Conservation (phyloP, 2,329 filamentous ascomycete genomes). For the Tolypocladium amazonense region DNA sequence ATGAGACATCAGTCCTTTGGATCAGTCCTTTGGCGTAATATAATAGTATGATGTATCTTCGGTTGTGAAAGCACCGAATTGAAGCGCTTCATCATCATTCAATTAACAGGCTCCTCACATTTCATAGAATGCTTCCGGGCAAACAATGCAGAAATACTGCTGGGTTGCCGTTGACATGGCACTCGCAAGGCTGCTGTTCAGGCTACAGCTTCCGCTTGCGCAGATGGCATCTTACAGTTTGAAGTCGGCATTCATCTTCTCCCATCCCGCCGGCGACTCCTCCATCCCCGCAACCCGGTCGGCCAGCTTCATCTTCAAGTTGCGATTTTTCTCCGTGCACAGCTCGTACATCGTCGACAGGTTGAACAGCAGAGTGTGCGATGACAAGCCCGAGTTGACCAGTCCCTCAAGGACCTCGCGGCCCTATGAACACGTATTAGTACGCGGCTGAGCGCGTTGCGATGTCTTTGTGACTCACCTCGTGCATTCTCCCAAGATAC, state of each 20-base stretch:
- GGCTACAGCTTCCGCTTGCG: neutral
- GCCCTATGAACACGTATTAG: constrained; percentile 35
- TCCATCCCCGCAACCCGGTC: constrained; percentile 55
- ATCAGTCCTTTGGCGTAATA: no score
- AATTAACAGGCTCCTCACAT: no score
- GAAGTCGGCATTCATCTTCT: constrained; percentile 63
- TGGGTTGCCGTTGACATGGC: no score
- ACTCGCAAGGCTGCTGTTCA: neutral
- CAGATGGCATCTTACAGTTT: constrained; percentile 44
- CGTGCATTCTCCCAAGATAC: constrained; percentile 66
- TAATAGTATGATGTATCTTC: no score
- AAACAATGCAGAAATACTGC: no score
- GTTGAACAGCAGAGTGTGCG: constrained; percentile 79
- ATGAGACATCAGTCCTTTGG: no score
- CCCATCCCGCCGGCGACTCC: constrained; percentile 51
- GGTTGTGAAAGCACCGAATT: no score
- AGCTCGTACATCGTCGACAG: constrained; percentile 86
- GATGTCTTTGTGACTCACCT: constrained; percentile 35
- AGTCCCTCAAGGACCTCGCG: constrained; percentile 56
- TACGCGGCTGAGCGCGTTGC: neutral
- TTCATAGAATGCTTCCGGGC: no score
- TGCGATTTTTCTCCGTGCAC: constrained; percentile 65
- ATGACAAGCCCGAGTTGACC: constrained; percentile 52
- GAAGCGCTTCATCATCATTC: no score
- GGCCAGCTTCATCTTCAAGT: constrained; percentile 60